phyloP scores from a whole-genome alignment of 345 rosid genomes.

The Adansonia digitata region DNA sequence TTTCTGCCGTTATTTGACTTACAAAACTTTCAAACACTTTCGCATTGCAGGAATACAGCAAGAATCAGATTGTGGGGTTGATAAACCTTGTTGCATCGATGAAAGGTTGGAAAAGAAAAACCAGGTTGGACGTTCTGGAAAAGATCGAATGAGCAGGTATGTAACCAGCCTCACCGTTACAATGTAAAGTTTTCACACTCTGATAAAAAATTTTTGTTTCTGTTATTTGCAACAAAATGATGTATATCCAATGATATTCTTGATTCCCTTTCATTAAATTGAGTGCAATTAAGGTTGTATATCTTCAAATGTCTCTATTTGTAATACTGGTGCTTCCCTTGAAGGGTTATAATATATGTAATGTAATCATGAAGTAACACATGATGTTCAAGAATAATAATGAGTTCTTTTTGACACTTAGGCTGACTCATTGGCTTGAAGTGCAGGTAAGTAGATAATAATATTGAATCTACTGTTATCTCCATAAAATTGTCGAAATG shows the following conservation, averaged over 20 bases:
- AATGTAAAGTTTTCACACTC: conserved; percentile 16
- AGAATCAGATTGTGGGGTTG: conserved; percentile 70
- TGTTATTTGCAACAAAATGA: background rate
- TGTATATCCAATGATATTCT: conserved; percentile 10
- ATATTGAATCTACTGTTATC: background rate
- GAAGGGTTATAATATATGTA: background rate
- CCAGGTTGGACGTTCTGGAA: conserved; percentile 70
- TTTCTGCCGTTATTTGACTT: background rate
- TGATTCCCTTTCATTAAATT: background rate
- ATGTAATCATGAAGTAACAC: background rate
- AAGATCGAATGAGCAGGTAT: conserved; percentile 60
- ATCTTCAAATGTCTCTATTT: background rate
- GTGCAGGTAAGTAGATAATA: background rate
- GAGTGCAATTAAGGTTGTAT: conserved; percentile 11
- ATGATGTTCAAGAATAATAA: background rate
- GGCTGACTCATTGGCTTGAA: background rate
- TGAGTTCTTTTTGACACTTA: background rate
- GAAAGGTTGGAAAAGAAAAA: conserved; percentile 98
- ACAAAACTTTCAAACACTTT: background rate
- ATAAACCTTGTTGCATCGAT: conserved; percentile 84
- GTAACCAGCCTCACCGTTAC: conserved; percentile 9
- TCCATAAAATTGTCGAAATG: background rate
- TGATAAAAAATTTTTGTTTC: background rate
- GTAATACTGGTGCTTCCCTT: background rate
- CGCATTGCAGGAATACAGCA: conserved; percentile 64